Percentiles rank a stretch among this genome's conserved stretches.
These are phyloP conservation scores for Vanderwaltozyma verrucispora DNA, from an alignment of 805 yeast species.

Conservation along the genomic window DNA sequence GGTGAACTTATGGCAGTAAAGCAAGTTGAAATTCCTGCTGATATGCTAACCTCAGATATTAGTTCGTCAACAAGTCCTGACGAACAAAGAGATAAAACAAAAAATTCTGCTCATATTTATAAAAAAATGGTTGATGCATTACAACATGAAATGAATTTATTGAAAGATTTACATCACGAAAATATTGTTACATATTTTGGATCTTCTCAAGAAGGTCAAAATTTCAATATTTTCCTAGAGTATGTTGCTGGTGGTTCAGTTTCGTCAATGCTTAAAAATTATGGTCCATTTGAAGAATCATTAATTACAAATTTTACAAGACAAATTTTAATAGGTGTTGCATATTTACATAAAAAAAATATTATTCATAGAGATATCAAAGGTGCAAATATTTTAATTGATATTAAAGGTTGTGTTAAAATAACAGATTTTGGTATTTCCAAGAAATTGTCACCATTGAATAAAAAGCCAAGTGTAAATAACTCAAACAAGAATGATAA, in stretches of 20 bases:
- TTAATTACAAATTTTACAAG: constrained; percentile 59
- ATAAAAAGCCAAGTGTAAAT: constrained; percentile 32
- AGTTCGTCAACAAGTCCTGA: constrained; percentile 12
- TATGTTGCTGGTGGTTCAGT: constrained; percentile 70
- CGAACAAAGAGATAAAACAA: constrained; percentile 20
- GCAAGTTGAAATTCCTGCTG: constrained; percentile 57
- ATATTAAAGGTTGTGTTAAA: constrained; percentile 70
- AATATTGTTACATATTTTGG: constrained; percentile 91
- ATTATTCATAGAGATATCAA: constrained; percentile 83
- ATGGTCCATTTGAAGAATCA: constrained; percentile 75
- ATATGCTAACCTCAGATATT: not conserved
- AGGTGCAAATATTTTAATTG: constrained; percentile 79
- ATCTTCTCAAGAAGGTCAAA: constrained; percentile 61
- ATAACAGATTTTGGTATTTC: constrained; percentile 85
- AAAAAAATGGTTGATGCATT: constrained; percentile 65
- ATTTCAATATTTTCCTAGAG: constrained; percentile 68
- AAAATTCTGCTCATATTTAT: constrained; percentile 27
- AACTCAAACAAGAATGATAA: constrained; percentile 13
- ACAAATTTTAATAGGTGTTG: constrained; percentile 66
- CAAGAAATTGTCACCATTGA: constrained; percentile 50
- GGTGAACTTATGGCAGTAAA: constrained; percentile 98
- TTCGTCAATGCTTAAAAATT: constrained; percentile 56
- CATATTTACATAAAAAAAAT: constrained; percentile 61
- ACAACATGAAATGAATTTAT: constrained; percentile 67
- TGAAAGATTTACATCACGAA: constrained; percentile 76